Evolutionary conservation across 2,329 filamentous ascomycete genomes (phyloP), one percentile per base, ranked within the genome.

Genomic region (Aureobasidium musti): DNA sequence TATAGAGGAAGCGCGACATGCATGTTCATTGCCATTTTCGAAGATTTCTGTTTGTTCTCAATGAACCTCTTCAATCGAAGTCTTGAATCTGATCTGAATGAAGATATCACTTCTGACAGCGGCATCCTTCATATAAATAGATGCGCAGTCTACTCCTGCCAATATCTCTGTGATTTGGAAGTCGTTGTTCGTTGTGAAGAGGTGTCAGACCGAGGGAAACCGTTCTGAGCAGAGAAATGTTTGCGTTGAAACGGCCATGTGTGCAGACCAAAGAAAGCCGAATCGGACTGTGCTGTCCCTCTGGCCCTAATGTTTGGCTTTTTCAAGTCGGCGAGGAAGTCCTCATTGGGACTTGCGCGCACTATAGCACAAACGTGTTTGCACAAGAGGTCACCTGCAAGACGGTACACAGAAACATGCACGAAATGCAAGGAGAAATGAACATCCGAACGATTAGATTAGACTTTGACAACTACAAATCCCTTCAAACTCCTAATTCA

Each of bases 1-100:
- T 74, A 75, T 33, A 75, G 71, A 5, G 73, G 73, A 26, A 75
- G 39, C n/a, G 65, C 57, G 11, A 67, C 43, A 50, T 56, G 23
- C 65, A 67, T 60, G 4, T 66, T 57, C 50, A 41, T 41, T 3
- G 63, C 33, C 53, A 66, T 57, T 33, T 41, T 59, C 10, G 1
- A 33, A 41, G 47, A 19, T 33, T 39, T 14, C 5, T 21, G 49
- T 30, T 41, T 53, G 35, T 33, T 13, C n/a, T 8, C 47, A 11
- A 53, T 10, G 33, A 43, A n/a, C 13, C 33, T 53, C 26, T 33
- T 39, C 3, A 63, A 30, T 19, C 47, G 60, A 52, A 37, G 23
- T 53, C 11, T 53, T 2, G 19, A 33, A 21, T 23, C 7, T 33
- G 60, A 41, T 30, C 3, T 33, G 35, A 63, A 41, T 30, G 23